phyloP scores from a whole-genome alignment of 805 yeast species.

The Hanseniaspora vineae region DNA sequence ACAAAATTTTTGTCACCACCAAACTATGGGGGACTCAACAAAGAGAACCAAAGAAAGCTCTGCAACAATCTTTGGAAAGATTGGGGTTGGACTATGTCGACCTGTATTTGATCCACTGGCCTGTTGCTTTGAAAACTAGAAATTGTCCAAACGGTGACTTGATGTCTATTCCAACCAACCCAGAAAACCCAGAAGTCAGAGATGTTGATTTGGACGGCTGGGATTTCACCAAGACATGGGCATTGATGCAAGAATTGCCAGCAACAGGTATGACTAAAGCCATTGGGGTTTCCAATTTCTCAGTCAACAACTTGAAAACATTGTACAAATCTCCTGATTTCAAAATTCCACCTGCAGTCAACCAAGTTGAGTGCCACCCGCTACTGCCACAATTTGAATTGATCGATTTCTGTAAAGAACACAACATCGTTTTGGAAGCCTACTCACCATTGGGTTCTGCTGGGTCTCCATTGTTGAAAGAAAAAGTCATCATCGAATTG shows the following conservation, averaged over 20 bases:
- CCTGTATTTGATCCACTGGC: constrained; percentile 76
- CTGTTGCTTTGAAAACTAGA: constrained; percentile 38
- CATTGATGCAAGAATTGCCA: constrained; percentile 45
- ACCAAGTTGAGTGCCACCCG: constrained; percentile 73
- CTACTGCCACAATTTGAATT: constrained; percentile 53
- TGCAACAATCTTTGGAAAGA: constrained; percentile 46
- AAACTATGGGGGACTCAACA: constrained; percentile 50
- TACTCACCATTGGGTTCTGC: constrained; percentile 66
- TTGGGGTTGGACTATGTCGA: constrained; percentile 68
- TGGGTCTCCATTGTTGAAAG: constrained; percentile 38
- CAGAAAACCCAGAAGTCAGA: constrained; percentile 19
- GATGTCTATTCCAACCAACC: constrained; percentile 23
- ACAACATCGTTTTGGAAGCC: constrained; percentile 53
- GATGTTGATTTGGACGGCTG: constrained; percentile 27
- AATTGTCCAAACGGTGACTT: constrained; percentile 24
- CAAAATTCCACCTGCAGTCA: constrained; percentile 48
- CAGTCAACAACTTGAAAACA: constrained; percentile 36
- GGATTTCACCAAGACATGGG: constrained; percentile 46
- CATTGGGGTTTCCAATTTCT: constrained; percentile 69
- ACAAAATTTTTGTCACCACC: constrained; percentile 57
- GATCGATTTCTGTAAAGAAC: constrained; percentile 34
- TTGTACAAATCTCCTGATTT: constrained; percentile 37
- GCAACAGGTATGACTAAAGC: constrained; percentile 39
- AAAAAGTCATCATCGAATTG: constrained; percentile 29
- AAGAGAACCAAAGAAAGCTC: constrained; percentile 35